These are phyloP conservation scores for Pseudogymnoascus destructans DNA, from an alignment of 2,329 filamentous ascomycete species.

Conservation along the genomic window DNA sequence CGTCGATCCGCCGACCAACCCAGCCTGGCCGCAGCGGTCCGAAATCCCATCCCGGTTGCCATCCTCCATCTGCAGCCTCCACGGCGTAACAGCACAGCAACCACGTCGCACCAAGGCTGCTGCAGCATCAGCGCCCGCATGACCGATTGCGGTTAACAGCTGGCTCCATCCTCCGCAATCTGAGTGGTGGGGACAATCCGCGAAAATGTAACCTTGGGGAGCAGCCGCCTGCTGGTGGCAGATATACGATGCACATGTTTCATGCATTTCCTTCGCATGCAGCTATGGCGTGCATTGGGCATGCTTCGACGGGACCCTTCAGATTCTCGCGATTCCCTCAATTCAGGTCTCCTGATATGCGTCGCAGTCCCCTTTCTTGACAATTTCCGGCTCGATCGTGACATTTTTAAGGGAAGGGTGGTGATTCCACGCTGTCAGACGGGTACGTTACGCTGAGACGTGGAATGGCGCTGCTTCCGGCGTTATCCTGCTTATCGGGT, in stretches of 20 bases:
- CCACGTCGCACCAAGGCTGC: conserved; percentile 4
- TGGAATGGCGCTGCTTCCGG: conserved; percentile 8
- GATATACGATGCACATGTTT: conserved; percentile 8
- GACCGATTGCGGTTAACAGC: conserved; percentile 1
- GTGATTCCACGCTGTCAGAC: neutral
- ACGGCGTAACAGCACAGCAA: neutral
- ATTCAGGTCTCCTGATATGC: neutral
- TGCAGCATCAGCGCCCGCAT: neutral
- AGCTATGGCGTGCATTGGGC: conserved; percentile 1
- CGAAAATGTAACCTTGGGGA: neutral
- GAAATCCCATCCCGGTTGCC: neutral
- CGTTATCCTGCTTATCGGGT: conserved; percentile 8
- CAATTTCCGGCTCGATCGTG: neutral
- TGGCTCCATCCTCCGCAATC: neutral
- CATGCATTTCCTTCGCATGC: conserved; percentile 9
- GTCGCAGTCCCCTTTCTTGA: neutral
- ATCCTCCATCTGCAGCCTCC: neutral
- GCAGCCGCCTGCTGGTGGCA: neutral
- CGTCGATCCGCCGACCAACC: neutral
- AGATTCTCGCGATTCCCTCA: neutral
- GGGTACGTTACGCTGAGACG: neutral
- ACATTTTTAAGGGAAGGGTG: neutral
- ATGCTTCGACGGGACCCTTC: neutral
- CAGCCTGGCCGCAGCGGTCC: neutral
- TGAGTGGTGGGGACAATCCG: neutral